phyloP scores from a whole-genome alignment of 108 stramenopile species.

The Nitzschia sp. region DNA sequence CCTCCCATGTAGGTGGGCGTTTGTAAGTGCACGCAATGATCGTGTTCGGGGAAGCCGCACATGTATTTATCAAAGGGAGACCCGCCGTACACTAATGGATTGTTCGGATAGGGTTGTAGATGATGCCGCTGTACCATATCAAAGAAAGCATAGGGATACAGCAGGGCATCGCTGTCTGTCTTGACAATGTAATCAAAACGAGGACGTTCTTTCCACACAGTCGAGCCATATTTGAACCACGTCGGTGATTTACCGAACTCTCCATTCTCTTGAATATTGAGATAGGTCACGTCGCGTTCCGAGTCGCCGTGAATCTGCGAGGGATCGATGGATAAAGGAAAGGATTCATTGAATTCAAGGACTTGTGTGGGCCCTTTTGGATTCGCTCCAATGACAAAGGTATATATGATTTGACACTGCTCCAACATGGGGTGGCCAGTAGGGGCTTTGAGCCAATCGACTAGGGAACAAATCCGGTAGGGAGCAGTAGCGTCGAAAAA shows the following conservation, averaged over 20 bases:
- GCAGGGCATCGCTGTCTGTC: constrained; percentile 5
- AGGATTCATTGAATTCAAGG: constrained; percentile 21
- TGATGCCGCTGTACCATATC: background rate
- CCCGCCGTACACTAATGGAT: background rate
- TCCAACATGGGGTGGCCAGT: constrained; percentile 5
- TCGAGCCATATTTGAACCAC: constrained; percentile 8
- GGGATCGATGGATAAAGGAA: constrained; percentile 1
- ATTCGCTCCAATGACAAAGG: constrained; percentile 29
- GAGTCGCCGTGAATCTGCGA: background rate
- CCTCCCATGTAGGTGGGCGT: constrained; percentile 12
- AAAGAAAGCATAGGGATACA: constrained; percentile 16
- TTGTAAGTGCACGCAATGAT: constrained; percentile 13
- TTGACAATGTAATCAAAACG: constrained; percentile 21
- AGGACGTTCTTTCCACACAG: background rate
- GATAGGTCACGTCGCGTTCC: background rate
- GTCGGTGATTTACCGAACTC: constrained; percentile 20
- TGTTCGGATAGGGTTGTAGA: background rate
- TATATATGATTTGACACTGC: constrained; percentile 27
- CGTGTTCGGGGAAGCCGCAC: constrained; percentile 10
- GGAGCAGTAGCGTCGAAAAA: background rate
- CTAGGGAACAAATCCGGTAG: constrained; percentile 20
- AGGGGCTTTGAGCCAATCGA: background rate
- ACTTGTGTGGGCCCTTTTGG: constrained; percentile 16
- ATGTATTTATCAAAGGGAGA: constrained; percentile 1
- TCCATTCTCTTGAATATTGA: constrained; percentile 25